Percentiles rank a stretch among this genome's conserved stretches.
These are phyloP conservation scores for Pseudogymnoascus sp. DNA, from an alignment of 2,329 filamentous ascomycete species.

Conservation along the genomic window DNA sequence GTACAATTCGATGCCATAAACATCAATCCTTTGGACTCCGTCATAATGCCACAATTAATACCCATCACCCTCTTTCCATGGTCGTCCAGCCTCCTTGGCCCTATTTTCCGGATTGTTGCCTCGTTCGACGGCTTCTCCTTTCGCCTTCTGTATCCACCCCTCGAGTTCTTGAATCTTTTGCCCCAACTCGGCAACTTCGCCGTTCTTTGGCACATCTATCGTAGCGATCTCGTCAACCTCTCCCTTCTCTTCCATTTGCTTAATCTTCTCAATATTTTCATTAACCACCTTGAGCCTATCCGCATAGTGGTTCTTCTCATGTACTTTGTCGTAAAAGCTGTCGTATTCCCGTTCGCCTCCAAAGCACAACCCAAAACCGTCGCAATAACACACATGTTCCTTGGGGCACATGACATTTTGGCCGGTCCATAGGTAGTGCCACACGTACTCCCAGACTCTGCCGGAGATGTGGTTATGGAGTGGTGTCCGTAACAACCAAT, in stretches of 20 bases:
- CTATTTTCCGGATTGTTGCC: conserved; percentile 5
- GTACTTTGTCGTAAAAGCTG: conserved; percentile 17
- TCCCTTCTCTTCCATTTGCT: conserved; percentile 12
- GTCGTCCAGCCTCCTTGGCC: conserved; percentile 9
- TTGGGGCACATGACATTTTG: conserved; percentile 23
- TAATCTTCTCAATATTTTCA: conserved; percentile 15
- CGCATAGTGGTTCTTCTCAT: conserved; percentile 3
- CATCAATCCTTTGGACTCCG: background rate
- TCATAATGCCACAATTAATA: conserved; percentile 6
- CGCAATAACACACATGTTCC: conserved; percentile 27
- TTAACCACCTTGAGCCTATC: conserved; percentile 6
- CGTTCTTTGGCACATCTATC: conserved; percentile 3
- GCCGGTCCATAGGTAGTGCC: conserved; percentile 39
- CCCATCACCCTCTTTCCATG: conserved; percentile 11
- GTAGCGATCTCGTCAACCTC: conserved; percentile 5
- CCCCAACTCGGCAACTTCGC: conserved; percentile 6
- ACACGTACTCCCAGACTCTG: conserved; percentile 56
- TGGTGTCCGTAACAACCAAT: conserved; percentile 51
- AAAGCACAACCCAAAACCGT: conserved; percentile 29
- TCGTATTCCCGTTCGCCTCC: conserved; percentile 23
- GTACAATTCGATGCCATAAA: conserved; percentile 22
- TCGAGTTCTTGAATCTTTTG: conserved; percentile 10
- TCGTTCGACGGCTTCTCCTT: conserved; percentile 6
- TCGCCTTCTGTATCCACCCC: background rate
- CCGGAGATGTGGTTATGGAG: conserved; percentile 49